Conservation (phyloP, 164 flowering plant species). For the Magnolia sinica region DNA sequence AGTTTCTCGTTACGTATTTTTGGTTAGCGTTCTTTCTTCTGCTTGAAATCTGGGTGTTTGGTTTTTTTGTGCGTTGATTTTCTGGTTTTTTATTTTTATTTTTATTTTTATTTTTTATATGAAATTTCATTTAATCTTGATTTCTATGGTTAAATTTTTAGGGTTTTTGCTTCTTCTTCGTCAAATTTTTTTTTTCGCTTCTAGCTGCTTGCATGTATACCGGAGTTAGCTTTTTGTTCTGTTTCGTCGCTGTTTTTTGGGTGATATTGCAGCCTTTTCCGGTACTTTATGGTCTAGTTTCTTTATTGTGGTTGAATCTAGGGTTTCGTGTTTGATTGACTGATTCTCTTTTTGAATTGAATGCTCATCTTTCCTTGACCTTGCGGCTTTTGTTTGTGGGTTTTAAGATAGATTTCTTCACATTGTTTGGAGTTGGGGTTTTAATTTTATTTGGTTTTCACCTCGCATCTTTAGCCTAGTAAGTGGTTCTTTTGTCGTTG, state of each 20-base stretch:
- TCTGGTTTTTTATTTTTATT: too few species aligned
- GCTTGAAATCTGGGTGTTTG: neutral
- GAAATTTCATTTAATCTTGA: neutral
- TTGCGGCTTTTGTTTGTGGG: neutral
- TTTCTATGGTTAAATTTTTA: neutral
- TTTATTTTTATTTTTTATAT: too few species aligned
- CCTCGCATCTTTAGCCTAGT: neutral
- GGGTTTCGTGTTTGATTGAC: neutral
- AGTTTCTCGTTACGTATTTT: neutral
- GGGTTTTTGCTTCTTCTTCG: neutral
- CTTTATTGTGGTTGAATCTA: neutral
- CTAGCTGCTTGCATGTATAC: neutral
- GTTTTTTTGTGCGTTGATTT: too few species aligned
- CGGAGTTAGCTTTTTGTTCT: neutral
- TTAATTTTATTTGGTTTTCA: neutral
- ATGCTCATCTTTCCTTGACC: neutral
- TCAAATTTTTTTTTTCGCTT: neutral
- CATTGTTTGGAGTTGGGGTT: neutral
- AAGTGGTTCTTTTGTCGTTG: neutral
- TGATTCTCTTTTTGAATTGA: neutral
- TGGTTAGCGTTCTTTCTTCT: neutral
- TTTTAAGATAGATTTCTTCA: neutral
- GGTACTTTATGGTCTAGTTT: conserved; percentile 4
- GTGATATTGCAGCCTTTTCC: conserved; percentile 2
- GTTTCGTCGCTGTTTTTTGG: too few species aligned